Evolutionary conservation across 345 rosid species (phyloP).

Genomic region (Citrus cavaleriei): DNA sequence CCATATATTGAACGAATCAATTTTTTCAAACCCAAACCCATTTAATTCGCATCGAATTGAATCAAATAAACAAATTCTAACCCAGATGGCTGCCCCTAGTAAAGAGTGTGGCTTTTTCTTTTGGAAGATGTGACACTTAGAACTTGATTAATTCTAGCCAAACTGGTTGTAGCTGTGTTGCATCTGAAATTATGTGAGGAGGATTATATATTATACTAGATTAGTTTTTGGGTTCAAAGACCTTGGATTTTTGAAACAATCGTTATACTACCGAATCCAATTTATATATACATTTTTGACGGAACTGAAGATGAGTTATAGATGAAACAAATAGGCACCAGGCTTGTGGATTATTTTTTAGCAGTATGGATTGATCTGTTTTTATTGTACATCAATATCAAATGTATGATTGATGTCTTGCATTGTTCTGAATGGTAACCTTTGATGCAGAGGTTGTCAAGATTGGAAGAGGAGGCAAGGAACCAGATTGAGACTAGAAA

Average conservation of each 20-base stretch:
- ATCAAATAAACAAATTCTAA: too few relatives aligned
- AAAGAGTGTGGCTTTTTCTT: neutral
- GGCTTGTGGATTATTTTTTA: neutral
- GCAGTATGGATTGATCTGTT: neutral
- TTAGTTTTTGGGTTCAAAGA: neutral
- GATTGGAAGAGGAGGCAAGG: conserved; percentile 86
- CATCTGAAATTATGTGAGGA: neutral
- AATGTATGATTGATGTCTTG: conserved; percentile 2
- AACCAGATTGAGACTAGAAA: conserved; percentile 73
- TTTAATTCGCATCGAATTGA: too few relatives aligned
- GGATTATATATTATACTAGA: neutral
- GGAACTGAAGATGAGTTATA: neutral
- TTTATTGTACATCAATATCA: neutral
- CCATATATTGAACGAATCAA: too few relatives aligned
- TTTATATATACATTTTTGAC: neutral
- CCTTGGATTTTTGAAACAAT: neutral
- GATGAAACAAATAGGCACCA: neutral
- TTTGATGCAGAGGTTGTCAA: conserved; percentile 70
- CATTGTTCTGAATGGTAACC: conserved; percentile 20
- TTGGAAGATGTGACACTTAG: neutral
- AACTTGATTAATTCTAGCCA: conserved; percentile 1
- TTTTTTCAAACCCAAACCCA: too few relatives aligned
- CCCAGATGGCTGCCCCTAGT: neutral
- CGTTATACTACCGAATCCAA: neutral
- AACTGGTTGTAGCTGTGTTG: neutral